Base-by-base conservation (phyloP, 2,329 filamentous ascomycete genomes). In the Scopulariopsis brevicaulis region DNA sequence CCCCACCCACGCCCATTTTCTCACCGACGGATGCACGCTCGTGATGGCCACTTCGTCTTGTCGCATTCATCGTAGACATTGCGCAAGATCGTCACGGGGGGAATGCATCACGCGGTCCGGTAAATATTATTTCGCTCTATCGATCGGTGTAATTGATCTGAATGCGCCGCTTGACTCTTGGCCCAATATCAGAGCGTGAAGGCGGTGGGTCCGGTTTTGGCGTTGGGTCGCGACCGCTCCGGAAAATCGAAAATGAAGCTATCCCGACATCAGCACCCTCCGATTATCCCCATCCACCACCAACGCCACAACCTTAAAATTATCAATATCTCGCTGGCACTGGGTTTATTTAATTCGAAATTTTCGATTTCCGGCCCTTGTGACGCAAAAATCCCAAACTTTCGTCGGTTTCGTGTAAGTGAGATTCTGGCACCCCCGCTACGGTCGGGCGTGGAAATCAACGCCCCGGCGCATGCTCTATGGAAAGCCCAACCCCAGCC, bases 231-330 rank as follows among this genome's bases (percentile, higher is more conserved):
- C 46, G 46, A 50, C 52, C 22, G 40, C 15, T 15, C 40, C 40
- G 20, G 28, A 46, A 22, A 57, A 51, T 40, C 32, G 52, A 57
- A 57, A 28, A 52, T 57, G 55, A 57, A 57, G 55, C 55, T 57
- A 57, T 57, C 55, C 55, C 34, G 55, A 57, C 55, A 52, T 57
- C 46, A 52, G 8, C 55, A 57, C 28, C n/a, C 25, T 37, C 43
- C 15, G 34, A 51, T 24, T 53, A n/a, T 15, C 12, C 34, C 32
- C 43, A 14, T 40, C n/a, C n/a, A 40, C 55, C 28, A 18, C 46
- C 48, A n/a, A n/a, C 55, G 24, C 8, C 55, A 51, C 7, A 24
- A 18, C 12, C 3, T 18, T 6, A 52, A 37, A 57, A 57, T 52
- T 24, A 8, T n/a, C 40, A 25, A 12, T 52, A n/a, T 56, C 28